Evolutionary conservation across 108 stramenopile species (phyloP), one percentile per base, ranked within the genome.

Genomic region (Cyclotella choctawhatcheeana): DNA sequence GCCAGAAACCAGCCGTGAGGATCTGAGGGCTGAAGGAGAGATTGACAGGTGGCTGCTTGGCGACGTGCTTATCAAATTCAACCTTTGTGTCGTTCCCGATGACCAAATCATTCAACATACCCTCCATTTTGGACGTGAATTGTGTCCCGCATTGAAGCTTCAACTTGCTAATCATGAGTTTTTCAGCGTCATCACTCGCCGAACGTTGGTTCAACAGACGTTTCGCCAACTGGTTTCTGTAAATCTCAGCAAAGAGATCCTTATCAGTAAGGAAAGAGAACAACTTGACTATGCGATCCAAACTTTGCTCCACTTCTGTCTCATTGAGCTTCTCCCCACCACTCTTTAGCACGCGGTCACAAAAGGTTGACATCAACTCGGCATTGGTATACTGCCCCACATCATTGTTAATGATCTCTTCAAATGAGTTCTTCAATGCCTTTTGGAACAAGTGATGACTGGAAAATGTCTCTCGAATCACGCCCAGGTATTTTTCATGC

Each of bases 81-180:
- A 79, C 78, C 69, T 93, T 91, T 69, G 96, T 96, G 47, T 98
- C 97, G 44, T 71, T 89, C 51, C 98, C 97, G 53, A 98, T 96
- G 17, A 95, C 93, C 67, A 99, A 78, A 73, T 99, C 99, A 65
- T 88, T 90, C 64, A 99, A 83, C 99, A 99, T 99, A 56, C 99
- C 99, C 74, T 99, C 99, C 94, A 97, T 94, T 79, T 99, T 99
- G 5, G 95, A 96, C 25, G 99, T 99, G 84, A 98, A 99, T 78
- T 99, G 99, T 24, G 98, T 95, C 53, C 99, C 99, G 82, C 98
- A 99, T 61, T 96, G 91, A 66, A 97, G 88, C 84, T 99, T 99
- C 55, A 99, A 84, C 83, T 99, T 99, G 50, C 96, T 91, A 77
- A 99, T 98, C 97, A 99, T 98, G 32, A 91, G 79, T 84, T 96